Percentiles rank a stretch among this genome's conserved stretches.
phyloP scores from a whole-genome alignment of 768 basidiomycete genomes.

The Boletus eberwhitei region DNA sequence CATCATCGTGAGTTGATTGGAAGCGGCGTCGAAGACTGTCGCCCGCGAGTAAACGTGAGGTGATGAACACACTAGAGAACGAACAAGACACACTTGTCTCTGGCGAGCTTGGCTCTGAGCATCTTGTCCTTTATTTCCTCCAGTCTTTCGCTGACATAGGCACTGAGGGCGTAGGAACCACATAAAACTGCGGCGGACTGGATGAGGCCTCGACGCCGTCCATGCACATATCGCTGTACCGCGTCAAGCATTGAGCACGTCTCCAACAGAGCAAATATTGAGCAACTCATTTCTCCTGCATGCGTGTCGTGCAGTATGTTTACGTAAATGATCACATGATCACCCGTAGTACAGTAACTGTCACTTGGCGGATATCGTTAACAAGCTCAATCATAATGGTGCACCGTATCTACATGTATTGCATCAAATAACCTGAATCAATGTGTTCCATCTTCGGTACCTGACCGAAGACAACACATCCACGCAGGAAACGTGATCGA shows the following conservation, averaged over 20 bases:
- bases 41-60: constrained; percentile 1
- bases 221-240: constrained; percentile 46
- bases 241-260: constrained; percentile 39
- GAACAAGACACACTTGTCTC: constrained; percentile 44
- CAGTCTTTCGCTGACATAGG: constrained; percentile 59
- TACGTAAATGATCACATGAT: constrained; percentile 14
- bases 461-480: too few relatives aligned
- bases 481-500: too few relatives aligned
- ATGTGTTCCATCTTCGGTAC: too few relatives aligned
- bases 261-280: neutral
- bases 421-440: too few relatives aligned
- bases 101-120: constrained; percentile 57
- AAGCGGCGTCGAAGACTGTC: constrained; percentile 69
- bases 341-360: neutral
- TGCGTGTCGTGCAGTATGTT: neutral
- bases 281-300: neutral
- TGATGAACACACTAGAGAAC: neutral
- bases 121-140: constrained; percentile 65
- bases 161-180: constrained; percentile 58
- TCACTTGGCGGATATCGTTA: too few relatives aligned
- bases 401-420: too few relatives aligned
- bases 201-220: constrained; percentile 44
- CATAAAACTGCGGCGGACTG: constrained; percentile 54
- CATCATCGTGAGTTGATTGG: constrained; percentile 71
- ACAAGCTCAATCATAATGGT: too few relatives aligned